These are phyloP conservation scores for Endoconidiophora polonica DNA, from an alignment of 2,329 filamentous ascomycete species.

Conservation along the genomic window DNA sequence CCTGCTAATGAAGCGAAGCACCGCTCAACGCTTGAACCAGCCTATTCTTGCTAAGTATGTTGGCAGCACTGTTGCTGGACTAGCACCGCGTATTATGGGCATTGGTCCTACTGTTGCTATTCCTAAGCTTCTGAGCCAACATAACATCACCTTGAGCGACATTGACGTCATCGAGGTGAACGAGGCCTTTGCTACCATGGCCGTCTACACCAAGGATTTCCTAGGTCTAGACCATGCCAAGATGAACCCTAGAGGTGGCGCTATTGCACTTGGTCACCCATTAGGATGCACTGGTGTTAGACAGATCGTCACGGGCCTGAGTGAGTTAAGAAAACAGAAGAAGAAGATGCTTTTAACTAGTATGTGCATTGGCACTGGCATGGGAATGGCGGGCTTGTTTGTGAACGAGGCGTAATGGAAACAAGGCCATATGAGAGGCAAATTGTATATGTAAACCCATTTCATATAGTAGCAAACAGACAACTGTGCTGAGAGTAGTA, in stretches of 20 bases:
- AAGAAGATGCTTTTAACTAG: conserved; percentile 85
- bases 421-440: neutral
- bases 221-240: conserved; percentile 56
- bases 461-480: no score
- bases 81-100: conserved; percentile 91
- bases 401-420: conserved; percentile 32
- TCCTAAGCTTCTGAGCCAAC: conserved; percentile 69
- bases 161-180: conserved; percentile 88
- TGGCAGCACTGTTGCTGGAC: conserved; percentile 74
- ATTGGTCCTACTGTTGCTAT: conserved; percentile 64
- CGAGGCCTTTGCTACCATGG: conserved; percentile 97
- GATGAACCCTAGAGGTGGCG: conserved; percentile 68
- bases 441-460: neutral
- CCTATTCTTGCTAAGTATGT: conserved; percentile 92
- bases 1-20: conserved; percentile 86
- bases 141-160: conserved; percentile 62
- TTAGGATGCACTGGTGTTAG: conserved; percentile 62
- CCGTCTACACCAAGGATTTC: conserved; percentile 71
- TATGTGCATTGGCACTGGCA: conserved; percentile 66
- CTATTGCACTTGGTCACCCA: conserved; percentile 70
- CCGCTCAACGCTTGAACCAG: conserved; percentile 70
- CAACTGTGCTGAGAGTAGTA: no score
- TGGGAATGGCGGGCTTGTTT: conserved; percentile 52
- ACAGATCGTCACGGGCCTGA: conserved; percentile 79
- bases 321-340: conserved; percentile 66